Conservation (phyloP, 2,329 filamentous ascomycete genomes). For the Alternaria novae-zelandiae region DNA sequence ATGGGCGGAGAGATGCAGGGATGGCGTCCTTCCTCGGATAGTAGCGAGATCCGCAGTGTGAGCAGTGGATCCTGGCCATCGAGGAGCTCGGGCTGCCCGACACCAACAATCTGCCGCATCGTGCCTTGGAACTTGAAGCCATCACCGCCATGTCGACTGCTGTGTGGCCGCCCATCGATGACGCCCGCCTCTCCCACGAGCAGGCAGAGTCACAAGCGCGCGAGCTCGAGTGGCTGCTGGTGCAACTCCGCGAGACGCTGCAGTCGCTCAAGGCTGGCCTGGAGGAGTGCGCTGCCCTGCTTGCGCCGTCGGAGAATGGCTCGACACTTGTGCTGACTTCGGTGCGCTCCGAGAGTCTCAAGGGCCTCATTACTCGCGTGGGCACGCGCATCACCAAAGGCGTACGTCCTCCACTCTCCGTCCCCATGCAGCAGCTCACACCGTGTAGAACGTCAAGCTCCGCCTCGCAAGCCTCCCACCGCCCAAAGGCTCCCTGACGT, state of each 20-base stretch:
- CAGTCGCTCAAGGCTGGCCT: constrained; percentile 72
- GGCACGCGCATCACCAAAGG: constrained; percentile 92
- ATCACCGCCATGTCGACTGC: constrained; percentile 62
- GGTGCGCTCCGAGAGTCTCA: constrained; percentile 84
- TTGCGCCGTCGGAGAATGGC: constrained; percentile 83
- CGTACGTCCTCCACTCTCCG: constrained; percentile 58
- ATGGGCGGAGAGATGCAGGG: constrained; percentile 5
- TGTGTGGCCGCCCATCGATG: constrained; percentile 64
- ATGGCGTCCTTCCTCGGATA: constrained; percentile 13
- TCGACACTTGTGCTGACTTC: constrained; percentile 91
- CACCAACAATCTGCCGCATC: neutral
- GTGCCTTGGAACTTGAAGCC: constrained; percentile 2
- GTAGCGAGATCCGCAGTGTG: constrained; percentile 20
- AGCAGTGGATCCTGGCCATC: constrained; percentile 7
- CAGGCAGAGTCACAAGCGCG: constrained; percentile 60
- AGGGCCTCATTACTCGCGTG: constrained; percentile 88
- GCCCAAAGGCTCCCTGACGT: constrained; percentile 58
- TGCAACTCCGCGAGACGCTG: constrained; percentile 66
- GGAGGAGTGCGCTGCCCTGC: constrained; percentile 85
- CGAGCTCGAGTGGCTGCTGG: constrained; percentile 70
- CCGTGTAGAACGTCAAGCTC: constrained; percentile 72
- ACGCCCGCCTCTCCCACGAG: constrained; percentile 58
- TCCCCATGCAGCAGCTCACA: neutral
- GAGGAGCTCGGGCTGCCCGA: constrained; percentile 5
- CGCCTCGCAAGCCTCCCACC: constrained; percentile 72